Conservation (phyloP, 441 rosid species). For the Geranium incanum region DNA sequence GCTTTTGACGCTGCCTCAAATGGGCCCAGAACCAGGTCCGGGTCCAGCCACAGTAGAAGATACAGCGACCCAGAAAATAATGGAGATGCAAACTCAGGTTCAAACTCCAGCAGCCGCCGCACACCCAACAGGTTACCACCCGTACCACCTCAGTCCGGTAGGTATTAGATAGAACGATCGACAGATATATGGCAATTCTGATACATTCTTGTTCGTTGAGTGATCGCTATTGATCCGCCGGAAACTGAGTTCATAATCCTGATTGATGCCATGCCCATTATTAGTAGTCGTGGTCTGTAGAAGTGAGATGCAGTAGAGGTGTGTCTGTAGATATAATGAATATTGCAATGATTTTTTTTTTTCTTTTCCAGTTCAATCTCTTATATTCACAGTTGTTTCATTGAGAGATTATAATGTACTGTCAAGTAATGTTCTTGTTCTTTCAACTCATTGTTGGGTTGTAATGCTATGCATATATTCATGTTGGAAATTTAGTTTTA, state of each 20-base stretch:
- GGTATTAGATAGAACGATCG: slow-evolving; percentile 41
- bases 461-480: too few relatives aligned
- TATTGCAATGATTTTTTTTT: too few relatives aligned
- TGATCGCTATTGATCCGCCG: background rate
- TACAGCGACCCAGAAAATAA: slow-evolving; percentile 80
- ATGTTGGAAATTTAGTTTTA: too few relatives aligned
- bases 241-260: slow-evolving; percentile 21
- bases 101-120: slow-evolving; percentile 57
- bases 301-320: too few relatives aligned
- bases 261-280: background rate
- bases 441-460: too few relatives aligned
- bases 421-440: too few relatives aligned
- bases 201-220: slow-evolving; percentile 27
- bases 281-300: too few relatives aligned
- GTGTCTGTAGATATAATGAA: too few relatives aligned
- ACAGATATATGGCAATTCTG: slow-evolving; percentile 17
- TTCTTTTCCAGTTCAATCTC: too few relatives aligned
- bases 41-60: slow-evolving; percentile 60
- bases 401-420: too few relatives aligned
- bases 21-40: slow-evolving; percentile 45
- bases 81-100: slow-evolving; percentile 51
- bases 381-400: too few relatives aligned
- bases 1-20: slow-evolving; percentile 86
- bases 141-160: slow-evolving; percentile 70
- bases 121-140: slow-evolving; percentile 87